A percentile compares a stretch with the other conserved stretches of the same genome.
Evolutionary conservation across 1,284 basidiomycete genomes (phyloP).

Genomic region (Ustilago xerochloae): DNA sequence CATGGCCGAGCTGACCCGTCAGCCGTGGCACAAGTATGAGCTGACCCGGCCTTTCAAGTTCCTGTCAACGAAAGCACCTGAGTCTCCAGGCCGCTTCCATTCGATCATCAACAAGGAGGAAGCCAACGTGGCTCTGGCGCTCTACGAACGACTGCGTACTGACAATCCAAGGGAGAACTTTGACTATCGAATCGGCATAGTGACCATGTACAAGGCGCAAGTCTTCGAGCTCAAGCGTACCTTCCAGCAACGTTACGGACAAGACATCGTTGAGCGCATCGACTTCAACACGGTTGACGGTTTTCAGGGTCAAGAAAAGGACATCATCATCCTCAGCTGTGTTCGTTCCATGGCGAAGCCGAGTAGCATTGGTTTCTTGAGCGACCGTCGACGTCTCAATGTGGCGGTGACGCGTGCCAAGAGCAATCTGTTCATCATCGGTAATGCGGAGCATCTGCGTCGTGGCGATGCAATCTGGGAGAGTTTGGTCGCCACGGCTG

Average conservation of each 20-base stretch:
- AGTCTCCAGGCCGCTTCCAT: slow-evolving; percentile 73
- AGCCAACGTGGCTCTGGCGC: slow-evolving; percentile 79
- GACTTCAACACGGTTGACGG: slow-evolving; percentile 99
- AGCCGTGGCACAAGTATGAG: slow-evolving; percentile 84
- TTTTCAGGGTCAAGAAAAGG: slow-evolving; percentile 99
- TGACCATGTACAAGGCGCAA: slow-evolving; percentile 96
- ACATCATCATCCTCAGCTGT: slow-evolving; percentile 98
- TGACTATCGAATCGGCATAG: slow-evolving; percentile 84
- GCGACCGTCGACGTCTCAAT: slow-evolving; percentile 72
- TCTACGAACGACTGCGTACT: slow-evolving; percentile 80
- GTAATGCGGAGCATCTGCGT: slow-evolving; percentile 82
- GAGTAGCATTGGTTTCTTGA: slow-evolving; percentile 78
- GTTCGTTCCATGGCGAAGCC: slow-evolving; percentile 78
- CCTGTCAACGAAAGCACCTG: slow-evolving; percentile 74
- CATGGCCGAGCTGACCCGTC: slow-evolving; percentile 84
- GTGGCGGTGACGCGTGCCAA: slow-evolving; percentile 95
- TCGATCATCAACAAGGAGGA: slow-evolving; percentile 85
- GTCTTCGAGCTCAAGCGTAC: slow-evolving; percentile 79
- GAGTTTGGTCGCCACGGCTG: slow-evolving; percentile 49
- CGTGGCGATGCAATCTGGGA: slow-evolving; percentile 75
- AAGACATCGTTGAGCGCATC: slow-evolving; percentile 76
- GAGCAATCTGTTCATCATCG: slow-evolving; percentile 92
- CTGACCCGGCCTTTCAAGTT: slow-evolving; percentile 91
- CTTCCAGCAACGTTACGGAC: slow-evolving; percentile 81
- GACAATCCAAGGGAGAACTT: slow-evolving; percentile 75